These are phyloP conservation scores for Xerocomus spinulosus DNA, from an alignment of 768 basidiomycete species.

Conservation along the genomic window DNA sequence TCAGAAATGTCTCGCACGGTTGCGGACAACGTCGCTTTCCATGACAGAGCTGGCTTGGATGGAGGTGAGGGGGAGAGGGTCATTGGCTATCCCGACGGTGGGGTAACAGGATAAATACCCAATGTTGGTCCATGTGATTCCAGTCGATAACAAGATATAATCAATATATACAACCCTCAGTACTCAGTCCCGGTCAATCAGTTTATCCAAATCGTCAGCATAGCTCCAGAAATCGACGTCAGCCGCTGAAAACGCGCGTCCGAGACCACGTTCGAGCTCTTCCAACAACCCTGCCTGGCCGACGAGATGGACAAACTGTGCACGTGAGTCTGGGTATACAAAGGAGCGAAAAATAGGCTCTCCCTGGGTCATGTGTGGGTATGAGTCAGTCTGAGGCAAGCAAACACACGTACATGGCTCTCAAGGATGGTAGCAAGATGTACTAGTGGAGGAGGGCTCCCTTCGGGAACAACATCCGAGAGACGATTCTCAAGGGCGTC, in stretches of 20 bases:
- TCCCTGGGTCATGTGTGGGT: slow-evolving; percentile 38
- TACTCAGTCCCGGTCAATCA: background rate
- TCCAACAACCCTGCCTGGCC: slow-evolving; percentile 40
- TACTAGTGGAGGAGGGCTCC: slow-evolving; percentile 32
- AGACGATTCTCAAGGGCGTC: slow-evolving; percentile 6
- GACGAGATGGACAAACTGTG: slow-evolving; percentile 56
- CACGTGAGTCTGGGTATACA: slow-evolving; percentile 73
- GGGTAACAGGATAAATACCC: background rate
- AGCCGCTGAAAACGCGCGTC: slow-evolving; percentile 28
- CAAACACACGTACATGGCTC: slow-evolving; percentile 48
- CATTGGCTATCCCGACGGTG: slow-evolving; percentile 1
- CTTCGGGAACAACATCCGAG: slow-evolving; percentile 6
- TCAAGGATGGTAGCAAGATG: slow-evolving; percentile 50
- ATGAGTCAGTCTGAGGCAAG: slow-evolving; percentile 8
- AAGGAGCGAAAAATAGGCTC: slow-evolving; percentile 53
- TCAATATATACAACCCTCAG: background rate
- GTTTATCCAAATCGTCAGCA: slow-evolving; percentile 18
- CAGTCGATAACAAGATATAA: background rate
- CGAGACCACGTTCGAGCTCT: slow-evolving; percentile 22
- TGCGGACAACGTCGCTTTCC: background rate
- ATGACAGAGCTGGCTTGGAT: background rate
- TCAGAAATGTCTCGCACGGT: slow-evolving; percentile 15
- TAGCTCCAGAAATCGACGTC: slow-evolving; percentile 73
- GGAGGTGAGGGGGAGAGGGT: background rate
- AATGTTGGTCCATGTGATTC: background rate